Percentiles rank a stretch among this genome's conserved stretches.
Evolutionary conservation across 768 basidiomycete species (phyloP).

Genomic region (Goffeauzyma gilvescens): DNA sequence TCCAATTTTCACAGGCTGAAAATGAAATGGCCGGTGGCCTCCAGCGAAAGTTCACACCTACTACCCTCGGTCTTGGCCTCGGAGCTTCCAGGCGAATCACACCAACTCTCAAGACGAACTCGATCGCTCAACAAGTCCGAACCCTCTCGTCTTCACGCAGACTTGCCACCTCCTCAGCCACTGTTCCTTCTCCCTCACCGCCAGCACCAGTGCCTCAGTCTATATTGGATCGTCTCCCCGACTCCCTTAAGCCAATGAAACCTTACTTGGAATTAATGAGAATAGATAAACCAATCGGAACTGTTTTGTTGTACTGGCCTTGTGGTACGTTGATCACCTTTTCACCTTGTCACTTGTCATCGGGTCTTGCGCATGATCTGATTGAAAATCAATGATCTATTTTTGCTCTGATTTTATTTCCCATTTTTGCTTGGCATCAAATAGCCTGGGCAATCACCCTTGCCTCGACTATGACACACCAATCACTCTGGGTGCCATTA

Average conservation of each 20-base stretch:
- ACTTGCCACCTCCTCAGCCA: too few relatives aligned
- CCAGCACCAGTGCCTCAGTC: neutral
- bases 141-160: too few relatives aligned
- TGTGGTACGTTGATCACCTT: conserved; percentile 48
- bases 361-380: neutral
- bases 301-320: conserved; percentile 74
- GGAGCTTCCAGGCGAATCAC: too few relatives aligned
- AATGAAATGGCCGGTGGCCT: too few relatives aligned
- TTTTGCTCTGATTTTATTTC: neutral
- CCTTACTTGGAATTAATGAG: conserved; percentile 77
- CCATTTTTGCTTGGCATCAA: neutral
- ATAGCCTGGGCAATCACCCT: conserved; percentile 96
- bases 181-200: too few relatives aligned
- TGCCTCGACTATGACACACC: conserved; percentile 62
- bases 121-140: too few relatives aligned
- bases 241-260: conserved; percentile 9
- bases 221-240: conserved; percentile 1
- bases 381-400: neutral
- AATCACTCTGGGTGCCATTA: conserved; percentile 49
- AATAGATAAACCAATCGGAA: conserved; percentile 91
- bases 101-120: too few relatives aligned
- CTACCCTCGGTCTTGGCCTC: too few relatives aligned
- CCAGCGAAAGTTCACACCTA: too few relatives aligned
- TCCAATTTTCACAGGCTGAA: too few relatives aligned
- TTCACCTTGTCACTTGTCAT: neutral